These are phyloP conservation scores for Pyrenophora teres DNA, from an alignment of 2,329 filamentous ascomycete species.

Conservation along the genomic window DNA sequence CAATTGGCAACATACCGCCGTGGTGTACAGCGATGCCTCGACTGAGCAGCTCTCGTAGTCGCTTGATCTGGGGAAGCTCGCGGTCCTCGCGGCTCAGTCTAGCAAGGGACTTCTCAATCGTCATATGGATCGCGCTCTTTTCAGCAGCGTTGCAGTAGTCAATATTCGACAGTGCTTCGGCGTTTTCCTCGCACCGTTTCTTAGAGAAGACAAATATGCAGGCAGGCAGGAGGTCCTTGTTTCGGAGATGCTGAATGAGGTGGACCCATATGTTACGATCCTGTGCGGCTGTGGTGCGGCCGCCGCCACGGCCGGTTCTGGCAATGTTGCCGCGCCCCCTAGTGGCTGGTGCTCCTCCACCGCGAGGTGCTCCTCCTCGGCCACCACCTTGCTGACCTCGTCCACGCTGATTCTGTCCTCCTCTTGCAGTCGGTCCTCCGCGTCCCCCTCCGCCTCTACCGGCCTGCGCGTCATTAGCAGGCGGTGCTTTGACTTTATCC, in stretches of 20 bases:
- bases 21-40: slow-evolving; percentile 96
- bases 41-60: slow-evolving; percentile 80
- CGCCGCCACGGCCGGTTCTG: slow-evolving; percentile 80
- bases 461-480: slow-evolving; percentile 55
- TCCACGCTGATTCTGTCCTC: slow-evolving; percentile 60
- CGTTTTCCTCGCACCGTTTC: slow-evolving; percentile 95
- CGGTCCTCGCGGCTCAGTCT: slow-evolving; percentile 89
- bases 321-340: slow-evolving; percentile 83
- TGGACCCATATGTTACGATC: slow-evolving; percentile 98
- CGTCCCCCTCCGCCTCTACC: slow-evolving; percentile 57
- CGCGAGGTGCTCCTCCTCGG: slow-evolving; percentile 56
- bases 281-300: slow-evolving; percentile 86
- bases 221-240: slow-evolving; percentile 82
- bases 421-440: slow-evolving; percentile 51
- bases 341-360: slow-evolving; percentile 59
- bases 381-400: slow-evolving; percentile 50
- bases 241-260: slow-evolving; percentile 86
- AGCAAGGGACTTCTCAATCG: slow-evolving; percentile 91
- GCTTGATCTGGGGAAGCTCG: slow-evolving; percentile 85
- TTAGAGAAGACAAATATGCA: slow-evolving; percentile 99
- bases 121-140: slow-evolving; percentile 97
- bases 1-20: slow-evolving; percentile 89
- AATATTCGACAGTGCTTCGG: slow-evolving; percentile 89
- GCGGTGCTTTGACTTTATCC: slow-evolving; percentile 70
- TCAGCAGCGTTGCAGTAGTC: slow-evolving; percentile 93